phyloP scores from a whole-genome alignment of 2,329 filamentous ascomycete genomes.

The Parastagonospora avenae region DNA sequence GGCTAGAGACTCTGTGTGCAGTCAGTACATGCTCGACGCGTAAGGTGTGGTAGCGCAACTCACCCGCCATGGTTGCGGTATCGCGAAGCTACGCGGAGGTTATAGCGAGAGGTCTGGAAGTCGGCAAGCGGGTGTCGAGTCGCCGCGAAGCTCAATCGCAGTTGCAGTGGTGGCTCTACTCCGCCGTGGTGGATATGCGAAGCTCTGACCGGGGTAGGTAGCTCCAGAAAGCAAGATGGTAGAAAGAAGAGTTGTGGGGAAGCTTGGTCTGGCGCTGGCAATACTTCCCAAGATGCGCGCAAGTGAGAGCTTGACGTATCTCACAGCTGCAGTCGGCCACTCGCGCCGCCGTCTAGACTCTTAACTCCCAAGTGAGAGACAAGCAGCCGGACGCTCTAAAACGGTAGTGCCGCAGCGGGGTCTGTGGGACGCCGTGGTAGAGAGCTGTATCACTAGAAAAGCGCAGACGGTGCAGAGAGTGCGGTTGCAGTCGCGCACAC shows the following conservation, averaged over 20 bases:
- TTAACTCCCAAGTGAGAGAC: constrained; percentile 17
- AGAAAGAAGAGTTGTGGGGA: not conserved
- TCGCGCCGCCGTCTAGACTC: constrained; percentile 4
- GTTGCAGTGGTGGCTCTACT: too few relatives aligned
- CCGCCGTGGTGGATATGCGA: not conserved
- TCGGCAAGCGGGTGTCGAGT: not conserved
- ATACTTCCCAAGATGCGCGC: not conserved
- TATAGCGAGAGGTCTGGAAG: not conserved
- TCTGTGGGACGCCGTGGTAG: constrained; percentile 1
- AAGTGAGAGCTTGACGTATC: not conserved
- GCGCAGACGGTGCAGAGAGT: not conserved
- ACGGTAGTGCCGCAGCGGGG: constrained; percentile 33
- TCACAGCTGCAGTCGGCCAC: constrained; percentile 8
- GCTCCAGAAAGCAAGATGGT: not conserved
- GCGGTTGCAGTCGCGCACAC: constrained; percentile 6
- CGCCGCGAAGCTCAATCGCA: too few relatives aligned
- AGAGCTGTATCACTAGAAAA: not conserved
- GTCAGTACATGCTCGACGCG: constrained; percentile 16
- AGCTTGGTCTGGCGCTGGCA: not conserved
- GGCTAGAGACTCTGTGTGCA: constrained; percentile 46
- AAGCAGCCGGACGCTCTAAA: constrained; percentile 23
- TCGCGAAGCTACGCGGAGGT: constrained; percentile 3
- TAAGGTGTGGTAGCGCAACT: constrained; percentile 10
- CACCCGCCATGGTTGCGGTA: constrained; percentile 38
- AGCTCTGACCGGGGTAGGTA: not conserved